Percentiles rank a stretch among this genome's conserved stretches.
These are phyloP conservation scores for Venturia carpophila DNA, from an alignment of 2,329 filamentous ascomycete genomes.

Conservation along the genomic window DNA sequence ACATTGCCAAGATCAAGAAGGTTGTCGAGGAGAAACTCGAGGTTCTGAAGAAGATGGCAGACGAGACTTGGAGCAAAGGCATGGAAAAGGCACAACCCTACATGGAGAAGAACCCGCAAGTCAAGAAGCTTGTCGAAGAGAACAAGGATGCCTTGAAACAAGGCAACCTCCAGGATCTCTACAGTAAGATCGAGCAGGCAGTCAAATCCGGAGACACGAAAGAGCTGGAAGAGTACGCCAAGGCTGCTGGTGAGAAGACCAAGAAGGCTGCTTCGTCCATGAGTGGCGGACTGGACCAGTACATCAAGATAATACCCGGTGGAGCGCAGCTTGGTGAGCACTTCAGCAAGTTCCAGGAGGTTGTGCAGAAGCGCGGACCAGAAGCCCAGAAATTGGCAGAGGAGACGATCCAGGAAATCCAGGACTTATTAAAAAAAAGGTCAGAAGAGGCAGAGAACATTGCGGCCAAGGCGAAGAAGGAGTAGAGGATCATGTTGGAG, in stretches of 20 bases:
- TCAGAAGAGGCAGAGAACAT: conserved; percentile 21
- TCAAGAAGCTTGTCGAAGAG: conserved; percentile 64
- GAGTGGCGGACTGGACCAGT: conserved; percentile 49
- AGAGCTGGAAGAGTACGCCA: conserved; percentile 54
- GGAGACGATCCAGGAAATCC: conserved; percentile 40
- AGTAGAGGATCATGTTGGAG: background rate
- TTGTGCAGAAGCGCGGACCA: conserved; percentile 58
- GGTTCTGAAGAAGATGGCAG: conserved; percentile 58
- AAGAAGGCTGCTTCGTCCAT: conserved; percentile 42
- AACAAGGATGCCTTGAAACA: conserved; percentile 61
- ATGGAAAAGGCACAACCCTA: conserved; percentile 63
- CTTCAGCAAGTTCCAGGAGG: conserved; percentile 55
- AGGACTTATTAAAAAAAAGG: conserved; percentile 20
- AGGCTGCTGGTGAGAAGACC: conserved; percentile 50
- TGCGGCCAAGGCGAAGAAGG: conserved; percentile 20
- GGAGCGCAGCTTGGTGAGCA: conserved; percentile 30
- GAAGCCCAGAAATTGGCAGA: conserved; percentile 63
- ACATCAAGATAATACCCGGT: conserved; percentile 57
- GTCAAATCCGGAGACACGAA: conserved; percentile 53
- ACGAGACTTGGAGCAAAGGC: conserved; percentile 65
- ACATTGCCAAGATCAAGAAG: conserved; percentile 47
- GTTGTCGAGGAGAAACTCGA: conserved; percentile 63
- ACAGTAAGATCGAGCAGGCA: conserved; percentile 54
- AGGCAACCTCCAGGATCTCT: conserved; percentile 57
- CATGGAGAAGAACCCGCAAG: conserved; percentile 67